phyloP scores from a whole-genome alignment of 306 rosid genomes.

The Prosopis cineraria region DNA sequence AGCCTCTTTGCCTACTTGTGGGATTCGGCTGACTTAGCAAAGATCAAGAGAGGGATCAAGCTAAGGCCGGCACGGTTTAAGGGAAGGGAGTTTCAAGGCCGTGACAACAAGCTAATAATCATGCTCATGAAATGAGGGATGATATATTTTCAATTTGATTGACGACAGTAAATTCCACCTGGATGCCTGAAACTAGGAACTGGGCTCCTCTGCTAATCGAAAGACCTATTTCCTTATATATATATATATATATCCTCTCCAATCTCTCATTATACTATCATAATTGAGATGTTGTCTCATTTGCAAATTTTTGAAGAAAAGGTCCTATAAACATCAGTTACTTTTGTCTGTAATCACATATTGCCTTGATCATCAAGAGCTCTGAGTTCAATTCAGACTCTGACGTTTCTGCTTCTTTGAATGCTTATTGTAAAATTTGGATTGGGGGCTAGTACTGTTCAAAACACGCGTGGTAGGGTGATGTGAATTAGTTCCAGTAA shows the following conservation, averaged over 20 bases:
- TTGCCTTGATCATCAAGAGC: background rate
- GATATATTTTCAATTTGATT: background rate
- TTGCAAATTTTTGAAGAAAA: background rate
- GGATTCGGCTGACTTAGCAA: too few species aligned
- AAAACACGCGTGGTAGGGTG: background rate
- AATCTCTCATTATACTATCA: background rate
- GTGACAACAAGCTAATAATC: slow-evolving; percentile 12
- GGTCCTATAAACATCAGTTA: background rate
- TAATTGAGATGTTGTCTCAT: background rate
- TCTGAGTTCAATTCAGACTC: background rate
- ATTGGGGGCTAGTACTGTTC: background rate
- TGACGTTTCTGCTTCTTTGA: background rate
- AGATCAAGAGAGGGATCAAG: too few species aligned
- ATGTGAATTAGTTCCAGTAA: background rate
- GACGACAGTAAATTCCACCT: slow-evolving; percentile 4
- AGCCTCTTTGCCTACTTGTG: too few species aligned
- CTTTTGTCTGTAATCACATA: background rate
- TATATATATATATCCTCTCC: background rate
- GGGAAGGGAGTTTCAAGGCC: too few species aligned
- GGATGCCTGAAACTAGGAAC: background rate
- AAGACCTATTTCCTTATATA: slow-evolving; percentile 5
- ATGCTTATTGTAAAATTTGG: background rate
- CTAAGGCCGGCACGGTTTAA: too few species aligned
- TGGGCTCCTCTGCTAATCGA: background rate
- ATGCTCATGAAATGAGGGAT: slow-evolving; percentile 26